Evolutionary conservation across 2,329 filamentous ascomycete genomes (phyloP), one percentile per base, ranked within the genome.

Genomic region (Ophiostoma novo-ulmi): DNA sequence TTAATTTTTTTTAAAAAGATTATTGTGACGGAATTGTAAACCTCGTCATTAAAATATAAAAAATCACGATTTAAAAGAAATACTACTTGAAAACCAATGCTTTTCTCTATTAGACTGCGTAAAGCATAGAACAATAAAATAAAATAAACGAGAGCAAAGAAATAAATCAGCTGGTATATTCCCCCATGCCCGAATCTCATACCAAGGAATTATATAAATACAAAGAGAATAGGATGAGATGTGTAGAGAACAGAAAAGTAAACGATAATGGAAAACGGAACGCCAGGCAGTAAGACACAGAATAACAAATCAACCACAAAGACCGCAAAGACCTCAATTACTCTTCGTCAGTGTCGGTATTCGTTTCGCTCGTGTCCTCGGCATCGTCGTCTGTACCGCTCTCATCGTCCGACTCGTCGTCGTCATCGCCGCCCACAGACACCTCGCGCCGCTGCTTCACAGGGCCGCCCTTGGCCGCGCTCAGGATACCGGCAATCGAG

Each of bases 401-500:
- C 82, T 96, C 93, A 31, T 94, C 93, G 69, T 92, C 89, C 66
- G 90, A 88, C 5, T 84, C 82, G 1, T 87, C 86, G 66, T 82
- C 80, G 35, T 77, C 80, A 71, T 80, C 80, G 36, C 77, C 80
- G 71, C 79, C 68, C 17, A 20, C 61, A 3, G 63, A 8, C 36
- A 5, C 20, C 20, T 65, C 63, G 17, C 63, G 63, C 77, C 83
- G 80, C 55, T 82, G 77, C 39, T 81, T 78, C 8, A 86, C 80
- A 55, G 86, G 82, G 44, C 88, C 91, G 14, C 89, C 90, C 83
- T 95, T 96, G 73, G 97, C 87, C 14, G 91, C 90, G 73, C 89
- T 89, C 92, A 97, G 95, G 80, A 97, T 92, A 72, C 93, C 93
- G 67, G 93, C 94, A 75, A 97, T 85, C 1, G 93, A 93, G 81